Conservation (phyloP, 108 stramenopile genomes). For the Cyclotella distinguenda region DNA sequence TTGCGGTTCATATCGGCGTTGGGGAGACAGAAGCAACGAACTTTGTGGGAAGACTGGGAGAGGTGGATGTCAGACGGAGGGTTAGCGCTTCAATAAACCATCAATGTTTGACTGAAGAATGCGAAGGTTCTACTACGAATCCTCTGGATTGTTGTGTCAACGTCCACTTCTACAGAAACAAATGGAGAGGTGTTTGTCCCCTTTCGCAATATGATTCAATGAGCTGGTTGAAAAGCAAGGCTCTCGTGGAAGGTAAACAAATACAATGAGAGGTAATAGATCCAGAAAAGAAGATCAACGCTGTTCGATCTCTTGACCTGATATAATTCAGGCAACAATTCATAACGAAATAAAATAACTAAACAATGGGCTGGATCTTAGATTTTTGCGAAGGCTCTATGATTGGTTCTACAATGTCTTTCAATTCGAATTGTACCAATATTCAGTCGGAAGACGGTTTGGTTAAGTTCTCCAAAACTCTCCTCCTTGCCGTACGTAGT, state of each 20-base stretch:
- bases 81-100: conserved; percentile 34
- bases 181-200: conserved; percentile 46
- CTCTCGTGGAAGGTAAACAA: conserved; percentile 45
- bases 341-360: not conserved
- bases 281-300: not conserved
- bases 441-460: too few species aligned
- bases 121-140: not conserved
- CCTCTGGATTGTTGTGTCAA: conserved; percentile 15
- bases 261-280: not conserved
- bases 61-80: conserved; percentile 34
- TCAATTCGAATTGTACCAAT: too few species aligned
- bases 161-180: conserved; percentile 39
- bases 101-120: not conserved
- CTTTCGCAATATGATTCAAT: conserved; percentile 44
- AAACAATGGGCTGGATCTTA: not conserved
- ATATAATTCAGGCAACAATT: not conserved
- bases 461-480: conserved; percentile 14
- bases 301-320: not conserved
- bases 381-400: too few species aligned
- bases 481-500: conserved; percentile 28
- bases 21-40: conserved; percentile 29
- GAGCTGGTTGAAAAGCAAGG: conserved; percentile 38
- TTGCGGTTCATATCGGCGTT: conserved; percentile 47
- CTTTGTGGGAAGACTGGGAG: conserved; percentile 21
- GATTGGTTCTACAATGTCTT: too few species aligned